Base-by-base conservation (phyloP, 805 yeast genomes). In the Starmera amethionina region DNA sequence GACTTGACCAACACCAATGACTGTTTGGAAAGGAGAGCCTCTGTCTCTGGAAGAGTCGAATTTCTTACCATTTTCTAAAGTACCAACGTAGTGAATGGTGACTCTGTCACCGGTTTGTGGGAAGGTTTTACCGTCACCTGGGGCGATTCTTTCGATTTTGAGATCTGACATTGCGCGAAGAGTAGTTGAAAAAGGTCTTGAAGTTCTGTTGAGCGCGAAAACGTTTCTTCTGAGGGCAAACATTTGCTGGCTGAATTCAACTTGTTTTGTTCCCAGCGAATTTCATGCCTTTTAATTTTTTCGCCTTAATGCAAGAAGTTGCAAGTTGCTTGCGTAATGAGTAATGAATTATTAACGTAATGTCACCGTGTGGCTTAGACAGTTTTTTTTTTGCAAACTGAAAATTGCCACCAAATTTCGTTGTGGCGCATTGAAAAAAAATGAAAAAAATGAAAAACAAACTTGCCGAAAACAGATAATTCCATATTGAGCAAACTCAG, bases 1-100 rank as follows among this genome's bases (percentile, higher is more conserved):
- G 51, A 90, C 97, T 68, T 83, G 95, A 49, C 97, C 96, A 50
- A 85, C 95, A 64, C 97, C 97, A 60, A 90, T 86, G 66, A 71
- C 68, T 64, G 95, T 83, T 64, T 86, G 90, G 80, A 90, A 90
- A 50, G 97, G 96, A 64, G 82, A 78, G 59, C 93, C 93, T 69
- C 97, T 82, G 73, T 87, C 95, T 54, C 88, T 75, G 42, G 97
- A 88, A 40, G 96, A 86, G 65, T 90, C 97, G 61, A 90, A 90
- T 68, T 86, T 86, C 72, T 85, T 87, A 56, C 97, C 97, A 65
- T 85, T 84, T 65, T 86, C 95, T 59, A 90, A 75, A 43, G 95
- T 88, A 55, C 97, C 97, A 40, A 85, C 82, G 77, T 90, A 90
- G 70, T 90, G 97, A 60, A 90, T 90, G 48, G 96, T 81, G 50